A percentile compares a stretch with the other conserved stretches of the same genome.
phyloP scores from a whole-genome alignment of 257 asterid genomes.

The Ligustrum vulgare region DNA sequence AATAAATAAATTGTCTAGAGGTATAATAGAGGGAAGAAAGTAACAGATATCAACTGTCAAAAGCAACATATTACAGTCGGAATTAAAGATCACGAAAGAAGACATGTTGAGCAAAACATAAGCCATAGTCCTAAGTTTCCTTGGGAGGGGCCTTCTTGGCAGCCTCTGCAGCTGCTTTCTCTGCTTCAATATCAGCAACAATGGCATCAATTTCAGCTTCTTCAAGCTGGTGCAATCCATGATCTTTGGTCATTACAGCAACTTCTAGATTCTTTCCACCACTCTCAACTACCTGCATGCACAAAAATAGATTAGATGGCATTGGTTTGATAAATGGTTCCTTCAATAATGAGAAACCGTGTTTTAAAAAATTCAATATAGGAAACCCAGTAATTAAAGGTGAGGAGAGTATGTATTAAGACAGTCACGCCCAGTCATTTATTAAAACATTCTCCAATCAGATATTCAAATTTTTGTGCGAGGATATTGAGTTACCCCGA shows the following conservation, averaged over 20 bases:
- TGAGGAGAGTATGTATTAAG: not conserved
- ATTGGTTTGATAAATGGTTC: not conserved
- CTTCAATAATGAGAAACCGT: not conserved
- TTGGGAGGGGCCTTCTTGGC: slow-evolving; percentile 82
- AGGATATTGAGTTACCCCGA: not conserved
- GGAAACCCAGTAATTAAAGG: not conserved
- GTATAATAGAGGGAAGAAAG: not conserved
- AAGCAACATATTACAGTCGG: not conserved
- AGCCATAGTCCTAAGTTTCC: not conserved
- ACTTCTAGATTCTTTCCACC: slow-evolving; percentile 98
- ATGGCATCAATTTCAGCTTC: slow-evolving; percentile 91
- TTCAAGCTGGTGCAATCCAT: slow-evolving; percentile 79
- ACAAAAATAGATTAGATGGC: slow-evolving; percentile 1
- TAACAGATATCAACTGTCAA: not conserved
- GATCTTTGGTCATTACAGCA: slow-evolving; percentile 86
- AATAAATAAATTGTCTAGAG: not conserved
- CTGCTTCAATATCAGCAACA: slow-evolving; percentile 88
- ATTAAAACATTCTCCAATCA: not conserved
- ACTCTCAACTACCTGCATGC: slow-evolving; percentile 81
- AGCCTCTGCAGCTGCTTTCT: slow-evolving; percentile 98
- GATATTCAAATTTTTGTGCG: not conserved
- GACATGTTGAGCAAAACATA: not conserved
- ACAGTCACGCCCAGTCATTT: not conserved
- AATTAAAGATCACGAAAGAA: not conserved
- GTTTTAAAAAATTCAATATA: not conserved